Evolutionary conservation across 345 rosid species (phyloP), one percentile per base, ranked within the genome.

Genomic region (Salix brachista): DNA sequence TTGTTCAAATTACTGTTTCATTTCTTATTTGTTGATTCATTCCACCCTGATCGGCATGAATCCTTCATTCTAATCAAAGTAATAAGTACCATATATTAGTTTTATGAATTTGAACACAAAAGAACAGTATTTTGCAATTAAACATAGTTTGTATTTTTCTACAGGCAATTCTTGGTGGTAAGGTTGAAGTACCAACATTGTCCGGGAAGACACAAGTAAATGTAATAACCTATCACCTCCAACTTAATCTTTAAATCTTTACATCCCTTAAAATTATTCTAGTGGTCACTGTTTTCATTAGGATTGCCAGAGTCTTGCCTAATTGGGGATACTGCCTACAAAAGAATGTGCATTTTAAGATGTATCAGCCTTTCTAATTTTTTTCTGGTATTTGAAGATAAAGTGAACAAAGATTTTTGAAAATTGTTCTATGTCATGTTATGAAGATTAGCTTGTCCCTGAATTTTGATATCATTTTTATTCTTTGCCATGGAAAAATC

Each of bases 141-240:
- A 77, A 65, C 73, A 42, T 50, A 42, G 46, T 81, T 73, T 80
- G 23, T 58, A 44, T 82, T 34, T 41, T 66, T 77, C 78, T 77
- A 67, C 92, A 95, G 97, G 99, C 97, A 69, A 89, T 92, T 85
- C 89, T 95, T 62, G 99, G 97, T 37, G 97, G 93, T 78, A 84
- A 84, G 75, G 83, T 93, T 81, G 91, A 88, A 78, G 97, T 95
- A 80, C 96, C 99, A 25, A 93, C 97, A 67, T 81, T 95, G 75
- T 83, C 88, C 1, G 97, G 97, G 83, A 88, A 82, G 78, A 83
- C 67, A 46, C 86, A 86, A 84, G 83, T 92, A 73, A 83, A 92
- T 69, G 99, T 94, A 86, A 82, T 81, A 64, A 76, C 65, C 39
- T 44, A 26, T 52, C 71, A 52, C 68, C 73, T 44, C 48, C n/a